Base-by-base conservation (phyloP, 140 eudicot species). In the Erigeron philadelphicus region DNA sequence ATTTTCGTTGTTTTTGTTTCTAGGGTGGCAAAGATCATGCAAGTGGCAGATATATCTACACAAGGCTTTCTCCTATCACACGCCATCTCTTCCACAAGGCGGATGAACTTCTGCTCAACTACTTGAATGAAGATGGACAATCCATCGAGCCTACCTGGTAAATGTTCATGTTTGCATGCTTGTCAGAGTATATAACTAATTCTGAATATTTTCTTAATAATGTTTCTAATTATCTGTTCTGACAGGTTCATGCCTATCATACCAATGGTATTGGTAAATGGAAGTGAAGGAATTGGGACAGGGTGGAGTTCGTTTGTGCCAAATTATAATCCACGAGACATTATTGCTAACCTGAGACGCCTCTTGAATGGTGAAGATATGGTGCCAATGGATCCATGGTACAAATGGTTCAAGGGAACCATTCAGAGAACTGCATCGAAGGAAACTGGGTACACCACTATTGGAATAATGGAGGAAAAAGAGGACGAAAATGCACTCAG, bases 1-100 rank as follows among this genome's bases (percentile, higher is more conserved):
- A 13, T 16, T 50, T 18, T 50, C 7, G 15, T 8, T 44, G 11
- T 16, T 3, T 47, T 8, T 31, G 9, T 50, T 71, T 60, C 16
- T 76, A 92, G 98, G 98, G 98, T 49, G 98, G 98, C 16, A 92
- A 92, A 76, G 96, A 92, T 71, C 96, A 89, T 86, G 98, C 98
- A 13, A 92, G 98, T 79, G 78, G 95, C 42, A 83, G 98, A 75
- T 92, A 92, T 68, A 83, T 92, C 40, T 86, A 23, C 71, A 92
- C 98, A 4, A 67, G 38, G 74, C 95, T 92, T 45, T 15, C 78
- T 11, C 85, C 95, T 1, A 78, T 92, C 58, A 78, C 98, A 16
- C 75, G 95, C 4, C 81, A 64, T 70, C 59, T 88, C 69, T 92
- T 88, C 68, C 96, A 89, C 15, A 81, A 86, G 82, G 88, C 83